These are phyloP conservation scores for Stagonosporopsis chrysanthemi DNA, from an alignment of 2,329 filamentous ascomycete species.

Conservation along the genomic window DNA sequence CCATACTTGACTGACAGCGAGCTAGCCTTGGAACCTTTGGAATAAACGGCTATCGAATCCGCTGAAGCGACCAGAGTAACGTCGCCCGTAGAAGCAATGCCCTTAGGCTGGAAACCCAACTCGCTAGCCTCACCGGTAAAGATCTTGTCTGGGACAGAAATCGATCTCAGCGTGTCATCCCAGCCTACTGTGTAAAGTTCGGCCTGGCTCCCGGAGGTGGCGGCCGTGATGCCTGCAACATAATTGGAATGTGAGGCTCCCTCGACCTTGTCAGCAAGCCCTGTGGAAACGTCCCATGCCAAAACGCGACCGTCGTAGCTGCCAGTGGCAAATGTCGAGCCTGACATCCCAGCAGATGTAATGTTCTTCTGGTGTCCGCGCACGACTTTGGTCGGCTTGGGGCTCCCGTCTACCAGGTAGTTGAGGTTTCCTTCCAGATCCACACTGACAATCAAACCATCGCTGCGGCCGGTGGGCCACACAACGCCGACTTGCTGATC, in stretches of 20 bases:
- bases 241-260: conserved; percentile 87
- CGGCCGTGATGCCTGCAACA: conserved; percentile 74
- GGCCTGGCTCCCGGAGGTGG: conserved; percentile 42
- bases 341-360: conserved; percentile 72
- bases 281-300: conserved; percentile 79
- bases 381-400: conserved; percentile 73
- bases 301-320: conserved; percentile 90
- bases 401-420: conserved; percentile 78
- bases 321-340: conserved; percentile 80
- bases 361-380: conserved; percentile 92
- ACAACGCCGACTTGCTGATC: conserved; percentile 96
- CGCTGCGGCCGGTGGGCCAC: conserved; percentile 81
- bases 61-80: conserved; percentile 60
- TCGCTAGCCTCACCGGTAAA: conserved; percentile 75
- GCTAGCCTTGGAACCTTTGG: conserved; percentile 66
- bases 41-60: conserved; percentile 66
- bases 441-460: conserved; percentile 88
- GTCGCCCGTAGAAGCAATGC: conserved; percentile 65
- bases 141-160: conserved; percentile 76
- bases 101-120: conserved; percentile 82
- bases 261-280: conserved; percentile 73
- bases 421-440: conserved; percentile 89
- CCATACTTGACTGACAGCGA: conserved; percentile 68
- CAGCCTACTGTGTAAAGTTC: conserved; percentile 86
- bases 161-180: conserved; percentile 87